Conservation (phyloP, 768 basidiomycete species). For the Tricholoma bakamatsutake region DNA sequence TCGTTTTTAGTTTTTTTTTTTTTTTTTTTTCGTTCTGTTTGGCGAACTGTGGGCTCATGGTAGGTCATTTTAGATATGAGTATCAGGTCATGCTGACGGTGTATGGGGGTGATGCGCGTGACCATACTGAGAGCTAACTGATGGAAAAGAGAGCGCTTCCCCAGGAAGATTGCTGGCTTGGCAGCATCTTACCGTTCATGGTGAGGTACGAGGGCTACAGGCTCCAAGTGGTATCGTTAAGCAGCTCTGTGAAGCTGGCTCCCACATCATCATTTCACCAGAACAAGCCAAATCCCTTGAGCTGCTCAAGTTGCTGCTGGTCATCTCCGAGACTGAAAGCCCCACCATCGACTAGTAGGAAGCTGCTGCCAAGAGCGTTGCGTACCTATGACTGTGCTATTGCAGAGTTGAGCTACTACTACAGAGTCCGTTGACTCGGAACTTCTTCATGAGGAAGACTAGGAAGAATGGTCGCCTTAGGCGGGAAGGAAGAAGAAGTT, state of each 20-base stretch:
- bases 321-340: constrained; percentile 30
- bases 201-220: constrained; percentile 73
- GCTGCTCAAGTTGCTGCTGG: constrained; percentile 28
- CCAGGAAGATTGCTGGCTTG: constrained; percentile 65
- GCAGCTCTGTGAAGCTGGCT: constrained; percentile 39
- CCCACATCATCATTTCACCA: constrained; percentile 34
- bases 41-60: neutral
- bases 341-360: constrained; percentile 28
- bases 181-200: constrained; percentile 77
- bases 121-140: constrained; percentile 90
- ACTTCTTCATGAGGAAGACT: constrained; percentile 9
- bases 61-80: neutral
- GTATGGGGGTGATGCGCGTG: constrained; percentile 94
- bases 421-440: neutral
- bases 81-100: constrained; percentile 95
- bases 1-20: constrained; percentile 45
- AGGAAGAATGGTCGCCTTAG: constrained; percentile 14
- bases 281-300: constrained; percentile 31
- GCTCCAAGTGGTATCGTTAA: constrained; percentile 39
- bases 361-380: constrained; percentile 15
- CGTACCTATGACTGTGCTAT: constrained; percentile 1
- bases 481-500: constrained; percentile 17
- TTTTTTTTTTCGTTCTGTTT: neutral
- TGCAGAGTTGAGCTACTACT: too few relatives aligned
- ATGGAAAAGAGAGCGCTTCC: constrained; percentile 68